Evolutionary conservation across 108 stramenopile genomes (phyloP).

Genomic region (Stephanodiscus triporus): DNA sequence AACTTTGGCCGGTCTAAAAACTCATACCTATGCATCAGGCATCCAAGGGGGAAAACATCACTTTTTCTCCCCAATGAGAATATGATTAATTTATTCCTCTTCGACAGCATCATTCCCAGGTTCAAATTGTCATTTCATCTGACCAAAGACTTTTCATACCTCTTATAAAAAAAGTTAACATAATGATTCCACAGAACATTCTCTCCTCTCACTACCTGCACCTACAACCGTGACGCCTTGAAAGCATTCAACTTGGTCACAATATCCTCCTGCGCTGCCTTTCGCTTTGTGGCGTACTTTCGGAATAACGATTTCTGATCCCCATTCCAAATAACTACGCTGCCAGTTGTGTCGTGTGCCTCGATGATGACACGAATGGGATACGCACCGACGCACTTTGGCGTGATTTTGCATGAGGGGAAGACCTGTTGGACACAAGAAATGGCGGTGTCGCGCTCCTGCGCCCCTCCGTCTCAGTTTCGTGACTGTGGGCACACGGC

Average conservation of each 20-base stretch:
- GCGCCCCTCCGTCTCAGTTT: conserved; percentile 50
- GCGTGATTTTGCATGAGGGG: conserved; percentile 22
- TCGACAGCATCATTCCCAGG: conserved; percentile 2
- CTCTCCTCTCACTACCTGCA: not conserved
- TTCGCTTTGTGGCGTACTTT: conserved; percentile 33
- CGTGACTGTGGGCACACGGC: conserved; percentile 26
- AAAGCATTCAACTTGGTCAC: conserved; percentile 25
- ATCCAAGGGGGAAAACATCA: not conserved
- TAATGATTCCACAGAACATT: not conserved
- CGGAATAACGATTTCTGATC: conserved; percentile 45
- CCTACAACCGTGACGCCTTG: conserved; percentile 18
- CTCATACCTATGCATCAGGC: not conserved
- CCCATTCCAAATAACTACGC: conserved; percentile 32
- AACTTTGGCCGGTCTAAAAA: not conserved
- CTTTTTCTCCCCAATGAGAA: no score
- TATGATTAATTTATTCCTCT: not conserved
- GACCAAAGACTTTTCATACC: no score
- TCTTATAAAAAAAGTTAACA: not conserved
- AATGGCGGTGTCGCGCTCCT: conserved; percentile 49
- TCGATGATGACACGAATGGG: conserved; percentile 40
- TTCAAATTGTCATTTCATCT: not conserved
- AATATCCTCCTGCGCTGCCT: conserved; percentile 32
- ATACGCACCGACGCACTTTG: conserved; percentile 27
- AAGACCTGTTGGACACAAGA: conserved; percentile 36
- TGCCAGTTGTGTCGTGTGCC: conserved; percentile 7